Evolutionary conservation across 208 protist genomes (phyloP), one percentile per base, ranked within the genome.

Genomic region (Angomonas ambiguus): DNA sequence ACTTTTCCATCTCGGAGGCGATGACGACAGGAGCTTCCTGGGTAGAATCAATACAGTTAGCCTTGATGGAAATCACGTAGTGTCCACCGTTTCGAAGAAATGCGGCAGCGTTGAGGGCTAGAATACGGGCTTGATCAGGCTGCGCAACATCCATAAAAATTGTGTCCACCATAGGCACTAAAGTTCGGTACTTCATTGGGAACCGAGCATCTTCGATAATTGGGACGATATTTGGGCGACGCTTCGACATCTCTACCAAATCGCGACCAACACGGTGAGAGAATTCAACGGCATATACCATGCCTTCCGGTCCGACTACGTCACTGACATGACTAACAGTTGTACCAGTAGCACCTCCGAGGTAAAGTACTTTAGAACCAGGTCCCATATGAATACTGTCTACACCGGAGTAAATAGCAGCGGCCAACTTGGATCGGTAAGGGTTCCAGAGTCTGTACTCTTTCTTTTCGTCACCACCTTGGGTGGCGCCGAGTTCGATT

Each of bases 391-490:
- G 94, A 45, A 99, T 96, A 78, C 98, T 98, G 58, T 98, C 97
- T 24, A 99, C 89, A 82, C 99, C 99, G 65, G 93, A 91, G 56
- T 99, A 89, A 65, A 99, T 97, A 56, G 98, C 98, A 18, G 99
- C 97, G 27, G 97, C 99, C 28, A 99, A 81, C 93, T 99, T 99
- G 18, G 98, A 99, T 60, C 99, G 83, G 95, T 99, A 99, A 16
- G 99, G 99, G 82, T 99, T 99, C 99, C 99, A 99, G 32, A 99
- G 92, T 71, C 99, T 96, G 87, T 99, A 99, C 88, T 99, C 99
- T 67, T 98, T 97, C 81, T 99, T 99, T 41, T 97, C 91, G 51
- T 94, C 95, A 27, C 87, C 83, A 67, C 77, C 76, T 61, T 91
- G 80, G 31, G 83, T 80, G 18, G 79, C 77, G n/a, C 84, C 87